Conservation (phyloP, 208 protist genomes). For the Leishmania gerbilli region DNA sequence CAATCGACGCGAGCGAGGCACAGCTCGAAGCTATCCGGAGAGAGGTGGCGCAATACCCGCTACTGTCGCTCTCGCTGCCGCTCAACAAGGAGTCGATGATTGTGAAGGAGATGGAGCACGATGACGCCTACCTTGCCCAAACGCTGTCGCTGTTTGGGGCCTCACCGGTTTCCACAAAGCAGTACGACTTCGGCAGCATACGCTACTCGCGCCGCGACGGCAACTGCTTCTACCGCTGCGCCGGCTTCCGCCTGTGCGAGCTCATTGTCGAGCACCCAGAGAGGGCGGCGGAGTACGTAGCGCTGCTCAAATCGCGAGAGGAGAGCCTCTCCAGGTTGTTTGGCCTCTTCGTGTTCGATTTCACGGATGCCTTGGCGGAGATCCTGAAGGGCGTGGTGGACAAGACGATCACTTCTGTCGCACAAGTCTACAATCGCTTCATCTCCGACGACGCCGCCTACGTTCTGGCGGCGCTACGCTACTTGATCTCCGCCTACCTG, state of each 20-base stretch:
- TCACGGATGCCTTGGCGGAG: constrained; percentile 56
- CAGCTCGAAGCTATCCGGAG: constrained; percentile 69
- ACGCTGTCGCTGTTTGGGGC: constrained; percentile 47
- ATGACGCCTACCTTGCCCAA: constrained; percentile 43
- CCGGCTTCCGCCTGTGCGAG: constrained; percentile 62
- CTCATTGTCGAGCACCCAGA: constrained; percentile 24
- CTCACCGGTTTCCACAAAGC: constrained; percentile 5
- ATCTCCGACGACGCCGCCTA: constrained; percentile 51
- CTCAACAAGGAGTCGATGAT: constrained; percentile 38
- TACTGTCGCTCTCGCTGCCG: constrained; percentile 40
- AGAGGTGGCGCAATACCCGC: constrained; percentile 50
- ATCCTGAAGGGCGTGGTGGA: constrained; percentile 31
- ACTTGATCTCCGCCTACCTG: constrained; percentile 75
- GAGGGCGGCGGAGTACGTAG: constrained; percentile 25
- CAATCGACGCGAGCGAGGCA: constrained; percentile 19
- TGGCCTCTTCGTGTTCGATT: constrained; percentile 77
- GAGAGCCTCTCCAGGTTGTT: constrained; percentile 42
- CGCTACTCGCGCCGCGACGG: constrained; percentile 78
- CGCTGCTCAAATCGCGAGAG: constrained; percentile 25
- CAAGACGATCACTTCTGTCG: constrained; percentile 27
- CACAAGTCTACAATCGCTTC: constrained; percentile 26
- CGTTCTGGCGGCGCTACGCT: constrained; percentile 70
- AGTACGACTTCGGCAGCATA: constrained; percentile 36
- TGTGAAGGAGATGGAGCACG: constrained; percentile 42
- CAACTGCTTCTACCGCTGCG: constrained; percentile 89